Percentiles rank a stretch among this genome's conserved stretches.
phyloP scores from a whole-genome alignment of 192 early-diverging fungal species.

The Gaertneriomyces sp. region DNA sequence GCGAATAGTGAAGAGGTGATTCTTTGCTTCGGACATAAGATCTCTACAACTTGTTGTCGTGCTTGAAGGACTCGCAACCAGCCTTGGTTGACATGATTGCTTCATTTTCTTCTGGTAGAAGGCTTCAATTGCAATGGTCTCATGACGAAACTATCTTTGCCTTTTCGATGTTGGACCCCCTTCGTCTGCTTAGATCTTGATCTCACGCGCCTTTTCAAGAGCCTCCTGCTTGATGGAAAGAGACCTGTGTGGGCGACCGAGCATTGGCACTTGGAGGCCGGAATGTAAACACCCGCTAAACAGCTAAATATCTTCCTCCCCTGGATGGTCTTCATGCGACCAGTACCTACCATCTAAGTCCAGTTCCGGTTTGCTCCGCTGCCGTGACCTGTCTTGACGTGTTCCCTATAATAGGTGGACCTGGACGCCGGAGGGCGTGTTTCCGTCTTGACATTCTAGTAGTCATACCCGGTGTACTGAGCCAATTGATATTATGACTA shows the following conservation, averaged over 20 bases:
- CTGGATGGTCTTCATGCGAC: not conserved
- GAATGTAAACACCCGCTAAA: too few species aligned
- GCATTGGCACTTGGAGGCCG: too few species aligned
- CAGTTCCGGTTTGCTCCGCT: too few species aligned
- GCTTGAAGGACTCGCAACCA: conserved; percentile 82
- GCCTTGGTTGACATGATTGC: conserved; percentile 95
- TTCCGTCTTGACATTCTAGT: too few species aligned
- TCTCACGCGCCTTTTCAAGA: conserved; percentile 95
- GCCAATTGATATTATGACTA: too few species aligned
- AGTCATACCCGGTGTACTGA: too few species aligned
- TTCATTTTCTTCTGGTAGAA: too few species aligned
- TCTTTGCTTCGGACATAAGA: conserved; percentile 70
- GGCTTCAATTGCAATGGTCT: conserved; percentile 93
- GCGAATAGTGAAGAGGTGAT: conserved; percentile 55
- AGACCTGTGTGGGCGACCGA: conserved; percentile 56
- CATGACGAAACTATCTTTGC: conserved; percentile 97
- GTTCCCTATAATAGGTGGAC: too few species aligned
- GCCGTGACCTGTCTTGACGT: too few species aligned
- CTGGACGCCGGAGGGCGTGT: too few species aligned
- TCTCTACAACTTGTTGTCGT: conserved; percentile 82
- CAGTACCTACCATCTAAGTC: conserved; percentile 63
- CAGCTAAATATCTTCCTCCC: not conserved
- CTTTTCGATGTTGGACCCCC: conserved; percentile 99
- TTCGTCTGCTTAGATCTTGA: conserved; percentile 73
- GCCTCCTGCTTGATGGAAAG: conserved; percentile 99